A percentile compares a stretch with the other conserved stretches of the same genome.
Conservation (phyloP, 2,329 filamentous ascomycete genomes). For the Didymosphaeria variabile region DNA sequence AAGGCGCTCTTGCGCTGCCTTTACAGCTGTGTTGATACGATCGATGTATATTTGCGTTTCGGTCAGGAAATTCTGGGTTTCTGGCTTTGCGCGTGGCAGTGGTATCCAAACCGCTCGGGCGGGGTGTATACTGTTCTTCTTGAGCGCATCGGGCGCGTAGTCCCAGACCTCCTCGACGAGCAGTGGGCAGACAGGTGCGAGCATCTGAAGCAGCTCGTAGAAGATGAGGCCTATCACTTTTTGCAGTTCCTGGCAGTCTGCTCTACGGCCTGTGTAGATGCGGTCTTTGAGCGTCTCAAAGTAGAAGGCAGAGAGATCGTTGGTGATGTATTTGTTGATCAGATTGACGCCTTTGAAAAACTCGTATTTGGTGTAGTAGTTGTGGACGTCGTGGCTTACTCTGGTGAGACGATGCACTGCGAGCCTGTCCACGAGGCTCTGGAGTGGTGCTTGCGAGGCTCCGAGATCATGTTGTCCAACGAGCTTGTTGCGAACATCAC, state of each 20-base stretch:
- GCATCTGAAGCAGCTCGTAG: constrained; percentile 76
- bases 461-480: constrained; percentile 15
- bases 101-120: constrained; percentile 33
- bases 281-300: constrained; percentile 92
- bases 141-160: constrained; percentile 73
- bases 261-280: constrained; percentile 81
- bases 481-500: constrained; percentile 25
- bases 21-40: constrained; percentile 71
- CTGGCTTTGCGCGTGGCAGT: constrained; percentile 22
- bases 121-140: constrained; percentile 42
- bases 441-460: constrained; percentile 6
- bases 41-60: constrained; percentile 50
- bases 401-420: constrained; percentile 78
- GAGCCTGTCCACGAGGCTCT: constrained; percentile 63
- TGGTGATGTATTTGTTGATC: constrained; percentile 82
- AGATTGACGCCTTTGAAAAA: constrained; percentile 80
- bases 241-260: constrained; percentile 67
- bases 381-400: constrained; percentile 70
- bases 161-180: constrained; percentile 91
- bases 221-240: constrained; percentile 70
- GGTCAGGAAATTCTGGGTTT: constrained; percentile 28
- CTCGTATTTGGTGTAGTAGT: constrained; percentile 75
- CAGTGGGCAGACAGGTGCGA: constrained; percentile 81
- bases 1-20: constrained; percentile 77
- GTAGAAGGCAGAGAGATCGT: constrained; percentile 91